Percentiles rank a stretch among this genome's conserved stretches.
Conservation (phyloP, 1,284 basidiomycete species). For the Inonotus obliquus region DNA sequence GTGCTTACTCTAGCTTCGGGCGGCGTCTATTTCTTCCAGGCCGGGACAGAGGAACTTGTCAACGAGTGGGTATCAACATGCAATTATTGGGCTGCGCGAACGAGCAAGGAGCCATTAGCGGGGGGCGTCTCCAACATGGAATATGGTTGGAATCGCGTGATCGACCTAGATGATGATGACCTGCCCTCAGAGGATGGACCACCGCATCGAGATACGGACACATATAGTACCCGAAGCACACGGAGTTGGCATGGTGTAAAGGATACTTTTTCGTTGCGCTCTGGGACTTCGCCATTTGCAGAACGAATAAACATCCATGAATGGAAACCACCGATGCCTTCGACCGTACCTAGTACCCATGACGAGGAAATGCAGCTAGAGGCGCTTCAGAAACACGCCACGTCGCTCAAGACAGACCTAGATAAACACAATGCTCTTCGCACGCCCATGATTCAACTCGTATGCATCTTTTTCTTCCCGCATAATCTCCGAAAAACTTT, state of each 20-base stretch:
- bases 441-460: constrained; percentile 78
- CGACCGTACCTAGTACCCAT: constrained; percentile 78
- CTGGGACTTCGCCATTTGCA: constrained; percentile 58
- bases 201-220: constrained; percentile 46
- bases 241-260: constrained; percentile 49
- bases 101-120: constrained; percentile 87
- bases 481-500: constrained; percentile 7
- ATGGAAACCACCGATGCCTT: constrained; percentile 87
- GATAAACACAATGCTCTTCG: constrained; percentile 81
- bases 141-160: constrained; percentile 91
- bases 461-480: constrained; percentile 37
- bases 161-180: constrained; percentile 47
- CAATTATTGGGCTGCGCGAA: constrained; percentile 97
- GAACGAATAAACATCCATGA: constrained; percentile 87
- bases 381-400: constrained; percentile 77
- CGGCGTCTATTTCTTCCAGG: constrained; percentile 94
- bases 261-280: constrained; percentile 59
- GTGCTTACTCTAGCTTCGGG: constrained; percentile 88
- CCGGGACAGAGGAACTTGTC: constrained; percentile 94
- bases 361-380: constrained; percentile 92
- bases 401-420: constrained; percentile 72
- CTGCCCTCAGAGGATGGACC: constrained; percentile 57
- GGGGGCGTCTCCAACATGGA: constrained; percentile 99
- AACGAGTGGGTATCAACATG: constrained; percentile 98
- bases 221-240: constrained; percentile 63